These are phyloP conservation scores for Mortierella sp. DNA, from an alignment of 371 early-diverging fungal species.

Conservation along the genomic window DNA sequence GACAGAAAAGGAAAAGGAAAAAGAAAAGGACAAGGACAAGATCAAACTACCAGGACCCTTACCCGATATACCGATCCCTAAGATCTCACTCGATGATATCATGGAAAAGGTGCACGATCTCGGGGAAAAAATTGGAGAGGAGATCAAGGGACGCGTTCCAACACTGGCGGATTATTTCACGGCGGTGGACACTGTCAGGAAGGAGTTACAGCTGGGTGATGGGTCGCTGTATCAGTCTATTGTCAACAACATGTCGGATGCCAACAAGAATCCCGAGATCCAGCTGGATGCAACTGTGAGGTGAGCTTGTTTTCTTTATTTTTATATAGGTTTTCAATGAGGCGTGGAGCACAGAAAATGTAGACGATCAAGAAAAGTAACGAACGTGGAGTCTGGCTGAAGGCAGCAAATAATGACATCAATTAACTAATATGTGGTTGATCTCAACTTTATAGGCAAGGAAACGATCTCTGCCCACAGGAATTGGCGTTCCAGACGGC, in stretches of 20 bases:
- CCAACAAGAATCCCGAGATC: conserved; percentile 56
- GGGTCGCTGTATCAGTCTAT: conserved; percentile 57
- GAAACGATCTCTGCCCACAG: conserved; percentile 61
- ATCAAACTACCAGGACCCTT: conserved; percentile 50
- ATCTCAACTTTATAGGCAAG: conserved; percentile 33
- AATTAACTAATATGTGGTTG: neutral
- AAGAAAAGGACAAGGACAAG: conserved; percentile 22
- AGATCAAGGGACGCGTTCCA: conserved; percentile 55
- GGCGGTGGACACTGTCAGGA: conserved; percentile 39
- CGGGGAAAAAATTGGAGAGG: conserved; percentile 47
- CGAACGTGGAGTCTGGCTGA: no score
- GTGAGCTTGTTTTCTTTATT: conserved; percentile 2
- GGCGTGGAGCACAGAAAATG: neutral
- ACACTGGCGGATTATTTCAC: conserved; percentile 51
- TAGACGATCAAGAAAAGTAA: neutral
- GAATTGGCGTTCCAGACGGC: conserved; percentile 64
- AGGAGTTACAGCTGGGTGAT: conserved; percentile 49
- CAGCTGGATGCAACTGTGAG: conserved; percentile 53
- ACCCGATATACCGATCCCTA: conserved; percentile 48
- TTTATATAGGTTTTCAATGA: neutral
- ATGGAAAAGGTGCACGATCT: conserved; percentile 42
- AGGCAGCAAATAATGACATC: neutral
- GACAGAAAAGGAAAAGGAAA: conserved; percentile 10
- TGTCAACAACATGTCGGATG: conserved; percentile 50
- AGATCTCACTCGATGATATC: conserved; percentile 45